A percentile compares a stretch with the other conserved stretches of the same genome.
phyloP scores from a whole-genome alignment of 1,284 basidiomycete genomes.

The Ustilago trichophora region DNA sequence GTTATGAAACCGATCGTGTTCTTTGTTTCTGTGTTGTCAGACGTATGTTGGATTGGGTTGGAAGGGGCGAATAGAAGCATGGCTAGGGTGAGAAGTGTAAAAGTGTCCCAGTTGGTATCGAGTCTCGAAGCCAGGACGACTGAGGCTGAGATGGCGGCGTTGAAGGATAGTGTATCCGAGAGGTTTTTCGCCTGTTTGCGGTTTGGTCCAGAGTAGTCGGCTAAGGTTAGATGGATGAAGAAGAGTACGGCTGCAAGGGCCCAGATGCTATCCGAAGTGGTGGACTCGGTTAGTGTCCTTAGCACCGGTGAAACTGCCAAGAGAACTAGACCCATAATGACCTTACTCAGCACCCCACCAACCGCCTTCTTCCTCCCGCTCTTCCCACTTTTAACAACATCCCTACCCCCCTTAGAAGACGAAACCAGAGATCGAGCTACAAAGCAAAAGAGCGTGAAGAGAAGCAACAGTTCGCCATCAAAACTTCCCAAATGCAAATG shows the following conservation, averaged over 20 bases:
- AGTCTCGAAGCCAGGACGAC: constrained; percentile 93
- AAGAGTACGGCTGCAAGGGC: constrained; percentile 80
- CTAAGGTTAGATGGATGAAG: constrained; percentile 73
- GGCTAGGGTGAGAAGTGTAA: constrained; percentile 86
- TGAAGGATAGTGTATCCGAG: constrained; percentile 81
- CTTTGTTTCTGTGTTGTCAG: too few relatives aligned
- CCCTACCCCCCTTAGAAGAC: neutral
- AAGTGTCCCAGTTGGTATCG: constrained; percentile 82
- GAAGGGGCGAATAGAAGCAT: constrained; percentile 62
- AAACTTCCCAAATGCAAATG: constrained; percentile 36
- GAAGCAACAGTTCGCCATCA: constrained; percentile 16
- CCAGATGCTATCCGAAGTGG: constrained; percentile 96
- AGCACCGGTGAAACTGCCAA: constrained; percentile 90
- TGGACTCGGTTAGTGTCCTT: constrained; percentile 89
- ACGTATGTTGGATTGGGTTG: too few relatives aligned
- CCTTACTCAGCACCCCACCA: constrained; percentile 18
- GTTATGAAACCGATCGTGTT: neutral
- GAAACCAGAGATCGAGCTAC: neutral
- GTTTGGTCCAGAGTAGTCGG: constrained; percentile 74
- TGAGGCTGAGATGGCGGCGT: constrained; percentile 90
- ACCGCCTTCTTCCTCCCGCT: constrained; percentile 1
- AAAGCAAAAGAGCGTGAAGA: neutral
- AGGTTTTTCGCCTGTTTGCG: constrained; percentile 20
- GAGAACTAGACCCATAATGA: constrained; percentile 83
- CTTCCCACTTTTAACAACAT: neutral